A percentile compares a stretch with the other conserved stretches of the same genome.
Conservation (phyloP, 2,329 filamentous ascomycete species). For the Pseudogymnoascus pannorum region DNA sequence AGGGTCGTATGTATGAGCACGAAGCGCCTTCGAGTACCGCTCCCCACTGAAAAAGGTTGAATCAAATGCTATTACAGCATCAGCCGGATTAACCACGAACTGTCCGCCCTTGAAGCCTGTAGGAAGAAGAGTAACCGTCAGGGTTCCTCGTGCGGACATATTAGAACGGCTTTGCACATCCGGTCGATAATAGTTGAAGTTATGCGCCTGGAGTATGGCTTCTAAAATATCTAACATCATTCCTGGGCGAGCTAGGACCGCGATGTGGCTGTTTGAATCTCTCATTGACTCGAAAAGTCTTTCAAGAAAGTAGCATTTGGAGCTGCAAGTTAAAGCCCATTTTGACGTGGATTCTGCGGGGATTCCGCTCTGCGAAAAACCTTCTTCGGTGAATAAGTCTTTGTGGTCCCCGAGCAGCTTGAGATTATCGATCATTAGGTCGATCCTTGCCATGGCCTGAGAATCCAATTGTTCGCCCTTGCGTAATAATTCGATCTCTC, state of each 20-base stretch:
- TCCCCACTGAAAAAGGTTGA: slow-evolving; percentile 8
- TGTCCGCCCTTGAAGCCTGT: slow-evolving; percentile 14
- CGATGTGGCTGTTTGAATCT: slow-evolving; percentile 39
- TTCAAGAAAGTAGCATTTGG: slow-evolving; percentile 53
- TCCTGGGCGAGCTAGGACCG: slow-evolving; percentile 46
- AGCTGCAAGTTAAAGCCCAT: slow-evolving; percentile 48
- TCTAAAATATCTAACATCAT: slow-evolving; percentile 46
- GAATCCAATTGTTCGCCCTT: slow-evolving; percentile 36
- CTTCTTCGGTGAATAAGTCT: slow-evolving; percentile 41
- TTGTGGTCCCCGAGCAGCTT: slow-evolving; percentile 52
- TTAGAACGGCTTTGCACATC: slow-evolving; percentile 25
- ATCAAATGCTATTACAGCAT: slow-evolving; percentile 16
- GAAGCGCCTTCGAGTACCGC: not conserved
- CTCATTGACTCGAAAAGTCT: slow-evolving; percentile 44
- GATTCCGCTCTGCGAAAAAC: slow-evolving; percentile 31
- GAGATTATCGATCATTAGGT: slow-evolving; percentile 44
- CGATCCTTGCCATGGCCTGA: slow-evolving; percentile 38
- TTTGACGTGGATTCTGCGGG: slow-evolving; percentile 39
- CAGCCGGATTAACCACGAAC: slow-evolving; percentile 13
- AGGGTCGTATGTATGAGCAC: slow-evolving; percentile 10
- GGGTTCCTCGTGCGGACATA: slow-evolving; percentile 16
- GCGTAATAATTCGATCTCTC: slow-evolving; percentile 43
- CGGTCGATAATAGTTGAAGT: slow-evolving; percentile 28
- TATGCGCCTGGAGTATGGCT: slow-evolving; percentile 38
- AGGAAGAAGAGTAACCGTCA: slow-evolving; percentile 22